phyloP scores from a whole-genome alignment of 2,329 filamentous ascomycete genomes.

The Nemania sp. region DNA sequence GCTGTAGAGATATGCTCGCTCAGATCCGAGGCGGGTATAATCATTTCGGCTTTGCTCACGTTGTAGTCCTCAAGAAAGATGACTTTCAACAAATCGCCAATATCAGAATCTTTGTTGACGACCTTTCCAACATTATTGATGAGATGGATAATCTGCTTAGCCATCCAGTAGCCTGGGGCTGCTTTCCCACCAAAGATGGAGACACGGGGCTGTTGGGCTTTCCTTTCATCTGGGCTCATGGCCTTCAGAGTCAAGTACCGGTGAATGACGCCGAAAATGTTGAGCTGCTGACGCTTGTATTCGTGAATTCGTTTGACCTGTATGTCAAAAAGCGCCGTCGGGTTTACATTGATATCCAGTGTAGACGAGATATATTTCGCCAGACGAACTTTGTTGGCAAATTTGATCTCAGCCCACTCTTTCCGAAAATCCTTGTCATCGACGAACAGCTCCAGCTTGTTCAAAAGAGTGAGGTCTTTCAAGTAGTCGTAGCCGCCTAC shows the following conservation, averaged over 20 bases:
- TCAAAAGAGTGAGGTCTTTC: constrained; percentile 84
- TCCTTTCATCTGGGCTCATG: constrained; percentile 79
- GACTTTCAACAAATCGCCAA: constrained; percentile 94
- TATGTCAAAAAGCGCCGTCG: constrained; percentile 87
- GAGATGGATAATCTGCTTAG: constrained; percentile 96
- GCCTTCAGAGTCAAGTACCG: constrained; percentile 88
- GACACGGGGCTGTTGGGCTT: constrained; percentile 84
- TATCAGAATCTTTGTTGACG: constrained; percentile 88
- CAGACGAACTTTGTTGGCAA: constrained; percentile 89
- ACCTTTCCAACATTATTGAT: constrained; percentile 90
- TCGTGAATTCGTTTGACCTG: constrained; percentile 99
- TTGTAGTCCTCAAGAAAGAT: constrained; percentile 99
- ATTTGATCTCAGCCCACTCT: constrained; percentile 96
- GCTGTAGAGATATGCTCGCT: constrained; percentile 99
- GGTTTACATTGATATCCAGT: constrained; percentile 81
- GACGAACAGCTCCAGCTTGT: constrained; percentile 80
- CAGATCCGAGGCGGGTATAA: constrained; percentile 89
- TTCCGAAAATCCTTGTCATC: constrained; percentile 89
- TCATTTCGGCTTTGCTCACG: constrained; percentile 98
- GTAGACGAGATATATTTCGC: constrained; percentile 88
- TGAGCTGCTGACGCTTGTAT: constrained; percentile 98
- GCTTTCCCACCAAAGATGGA: constrained; percentile 98
- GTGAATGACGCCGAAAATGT: constrained; percentile 97
- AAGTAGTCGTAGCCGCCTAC: constrained; percentile 81
- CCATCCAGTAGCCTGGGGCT: constrained; percentile 99